Evolutionary conservation across 306 rosid species (phyloP), one percentile per base, ranked within the genome.

Genomic region (Vicia sativa): DNA sequence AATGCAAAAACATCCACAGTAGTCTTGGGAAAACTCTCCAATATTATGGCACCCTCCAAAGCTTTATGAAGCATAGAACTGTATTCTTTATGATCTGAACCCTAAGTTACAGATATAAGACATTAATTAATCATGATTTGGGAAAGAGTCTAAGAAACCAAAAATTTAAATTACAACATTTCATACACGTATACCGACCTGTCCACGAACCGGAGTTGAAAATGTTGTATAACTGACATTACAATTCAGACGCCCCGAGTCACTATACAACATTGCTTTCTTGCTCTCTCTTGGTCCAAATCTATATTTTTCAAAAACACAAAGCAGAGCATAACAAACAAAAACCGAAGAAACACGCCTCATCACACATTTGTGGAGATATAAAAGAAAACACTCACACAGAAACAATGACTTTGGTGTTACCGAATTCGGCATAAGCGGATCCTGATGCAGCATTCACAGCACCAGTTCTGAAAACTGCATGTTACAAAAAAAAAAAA

Each of bases 221-320:
- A 93, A 88, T 10, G 96, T 82, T 59, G 97, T 84, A 75, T 71
- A 88, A 79, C 91, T 84, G 56, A 93, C 95, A 73, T 84, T 81
- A 75, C 99, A 93, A 83, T 93, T 93, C 61, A 93, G 78, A 21
- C 96, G 90, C 65, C 97, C 99, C 2, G 70, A 74, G 62, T 90
- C 99, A 52, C 96, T 93, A 80, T 88, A 93, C 91, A 82, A 63
- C 97, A 88, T 88, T 13, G 99, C 97, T 73, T 93, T 93, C 87
- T 90, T 93, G 72, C 99, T 93, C 85, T 93, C 99, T 72, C 97
- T 88, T 14, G 99, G 99, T 62, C 99, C 99, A 74, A 93, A 93
- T 68, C 96, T 93, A 73, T 63, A 62, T 18, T 16, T 38, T n/a
- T 15, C 37, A 34, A 49, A 37, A 78, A n/a, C n/a, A 52, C 28